These are phyloP conservation scores for Podospora sp. DNA, from an alignment of 495 filamentous ascomycete genomes.

Conservation along the genomic window DNA sequence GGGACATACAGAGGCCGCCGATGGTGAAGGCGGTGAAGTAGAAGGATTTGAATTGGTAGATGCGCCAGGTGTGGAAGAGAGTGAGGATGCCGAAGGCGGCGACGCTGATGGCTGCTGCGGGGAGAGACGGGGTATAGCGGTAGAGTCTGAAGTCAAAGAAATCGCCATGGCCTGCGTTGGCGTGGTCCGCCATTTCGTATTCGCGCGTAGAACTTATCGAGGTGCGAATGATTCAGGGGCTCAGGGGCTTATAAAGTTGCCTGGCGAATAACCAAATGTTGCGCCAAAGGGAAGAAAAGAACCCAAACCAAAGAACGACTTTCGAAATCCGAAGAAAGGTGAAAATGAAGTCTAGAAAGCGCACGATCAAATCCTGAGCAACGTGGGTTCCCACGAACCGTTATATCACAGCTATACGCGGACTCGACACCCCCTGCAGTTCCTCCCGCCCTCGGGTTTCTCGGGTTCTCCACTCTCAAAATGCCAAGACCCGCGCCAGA, in stretches of 20 bases:
- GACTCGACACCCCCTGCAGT: background rate
- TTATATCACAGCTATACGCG: background rate
- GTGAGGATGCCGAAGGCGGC: background rate
- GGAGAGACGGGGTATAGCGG: background rate
- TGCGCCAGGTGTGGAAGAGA: background rate
- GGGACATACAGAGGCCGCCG: background rate
- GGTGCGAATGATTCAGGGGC: background rate
- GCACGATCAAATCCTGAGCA: background rate
- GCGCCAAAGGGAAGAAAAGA: background rate
- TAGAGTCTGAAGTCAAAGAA: background rate
- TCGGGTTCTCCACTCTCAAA: background rate
- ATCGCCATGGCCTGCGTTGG: background rate
- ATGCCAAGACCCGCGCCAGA: background rate
- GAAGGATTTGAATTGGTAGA: background rate
- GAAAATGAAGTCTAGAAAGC: background rate
- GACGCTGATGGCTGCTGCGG: background rate
- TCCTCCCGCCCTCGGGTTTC: background rate
- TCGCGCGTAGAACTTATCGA: background rate
- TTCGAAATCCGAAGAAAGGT: background rate
- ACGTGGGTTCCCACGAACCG: background rate
- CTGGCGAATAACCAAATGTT: too few species aligned
- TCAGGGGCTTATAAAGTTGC: background rate
- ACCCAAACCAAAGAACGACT: background rate
- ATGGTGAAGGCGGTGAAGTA: background rate
- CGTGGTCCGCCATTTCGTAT: background rate